These are phyloP conservation scores for Trichophyton verrucosum DNA, from an alignment of 2,329 filamentous ascomycete species.

Conservation along the genomic window DNA sequence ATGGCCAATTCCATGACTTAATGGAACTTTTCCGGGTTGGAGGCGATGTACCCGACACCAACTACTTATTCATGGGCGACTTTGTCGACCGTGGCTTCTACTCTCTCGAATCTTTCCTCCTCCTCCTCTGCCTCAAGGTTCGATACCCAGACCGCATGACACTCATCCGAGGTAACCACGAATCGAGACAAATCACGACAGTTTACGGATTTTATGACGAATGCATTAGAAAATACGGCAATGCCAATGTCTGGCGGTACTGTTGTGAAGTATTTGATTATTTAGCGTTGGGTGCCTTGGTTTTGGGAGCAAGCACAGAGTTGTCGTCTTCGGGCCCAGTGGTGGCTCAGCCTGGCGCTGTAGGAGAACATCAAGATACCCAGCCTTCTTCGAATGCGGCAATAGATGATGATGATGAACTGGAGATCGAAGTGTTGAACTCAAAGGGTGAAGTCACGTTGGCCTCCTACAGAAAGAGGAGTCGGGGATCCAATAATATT, in stretches of 20 bases:
- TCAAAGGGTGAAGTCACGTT: constrained; percentile 68
- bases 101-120: constrained; percentile 94
- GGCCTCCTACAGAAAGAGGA: constrained; percentile 28
- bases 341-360: constrained; percentile 27
- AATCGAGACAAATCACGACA: constrained; percentile 93
- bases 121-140: constrained; percentile 92
- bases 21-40: constrained; percentile 99
- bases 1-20: constrained; percentile 97
- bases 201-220: constrained; percentile 99
- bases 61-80: constrained; percentile 94
- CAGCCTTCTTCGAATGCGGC: constrained; percentile 37
- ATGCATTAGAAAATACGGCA: constrained; percentile 94
- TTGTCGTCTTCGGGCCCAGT: constrained; percentile 47
- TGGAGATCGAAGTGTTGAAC: constrained; percentile 89
- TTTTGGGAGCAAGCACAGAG: constrained; percentile 73
- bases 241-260: constrained; percentile 97
- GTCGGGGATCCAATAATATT: constrained; percentile 22
- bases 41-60: constrained; percentile 92
- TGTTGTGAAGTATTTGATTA: constrained; percentile 99
- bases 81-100: constrained; percentile 98
- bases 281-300: constrained; percentile 88
- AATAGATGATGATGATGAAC: constrained; percentile 49
- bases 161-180: constrained; percentile 93
- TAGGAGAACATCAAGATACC: constrained; percentile 13
- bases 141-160: constrained; percentile 93